A percentile compares a stretch with the other conserved stretches of the same genome.
These are phyloP conservation scores for Panicum virgatum DNA, from an alignment of 202 grass and related monocot species.

Conservation along the genomic window DNA sequence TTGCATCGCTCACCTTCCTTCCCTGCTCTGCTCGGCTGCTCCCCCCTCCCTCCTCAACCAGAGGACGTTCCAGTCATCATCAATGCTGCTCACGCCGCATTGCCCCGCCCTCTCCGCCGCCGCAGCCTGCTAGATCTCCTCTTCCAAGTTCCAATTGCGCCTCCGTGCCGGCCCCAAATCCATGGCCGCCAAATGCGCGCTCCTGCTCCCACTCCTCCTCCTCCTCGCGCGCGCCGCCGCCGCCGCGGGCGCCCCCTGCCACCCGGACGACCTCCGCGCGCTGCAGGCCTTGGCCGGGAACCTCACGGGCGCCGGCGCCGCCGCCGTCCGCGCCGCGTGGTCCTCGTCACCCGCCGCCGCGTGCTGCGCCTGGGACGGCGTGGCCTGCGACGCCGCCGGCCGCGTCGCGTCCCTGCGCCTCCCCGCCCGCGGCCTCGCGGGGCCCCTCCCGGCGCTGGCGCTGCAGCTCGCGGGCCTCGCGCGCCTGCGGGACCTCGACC, in stretches of 20 bases:
- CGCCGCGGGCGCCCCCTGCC: conserved; percentile 36
- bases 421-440: conserved; percentile 40
- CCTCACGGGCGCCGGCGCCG: conserved; percentile 32
- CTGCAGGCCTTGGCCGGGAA: conserved; percentile 64
- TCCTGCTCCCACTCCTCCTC: background rate
- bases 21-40: background rate
- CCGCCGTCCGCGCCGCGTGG: conserved; percentile 33
- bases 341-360: background rate
- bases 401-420: conserved; percentile 47
- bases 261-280: conserved; percentile 57
- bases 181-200: conserved; percentile 31
- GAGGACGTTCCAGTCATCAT: too few relatives aligned
- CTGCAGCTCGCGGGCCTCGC: conserved; percentile 38
- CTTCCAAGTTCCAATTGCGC: background rate
- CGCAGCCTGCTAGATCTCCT: background rate
- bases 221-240: background rate
- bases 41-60: background rate
- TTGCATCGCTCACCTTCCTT: background rate
- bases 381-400: conserved; percentile 48
- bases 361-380: conserved; percentile 73
- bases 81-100: background rate
- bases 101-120: background rate
- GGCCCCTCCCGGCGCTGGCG: conserved; percentile 11
- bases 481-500: conserved; percentile 57
- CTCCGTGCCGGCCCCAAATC: background rate